phyloP scores from a whole-genome alignment of 331 rosid species.

The Malus hybrid region DNA sequence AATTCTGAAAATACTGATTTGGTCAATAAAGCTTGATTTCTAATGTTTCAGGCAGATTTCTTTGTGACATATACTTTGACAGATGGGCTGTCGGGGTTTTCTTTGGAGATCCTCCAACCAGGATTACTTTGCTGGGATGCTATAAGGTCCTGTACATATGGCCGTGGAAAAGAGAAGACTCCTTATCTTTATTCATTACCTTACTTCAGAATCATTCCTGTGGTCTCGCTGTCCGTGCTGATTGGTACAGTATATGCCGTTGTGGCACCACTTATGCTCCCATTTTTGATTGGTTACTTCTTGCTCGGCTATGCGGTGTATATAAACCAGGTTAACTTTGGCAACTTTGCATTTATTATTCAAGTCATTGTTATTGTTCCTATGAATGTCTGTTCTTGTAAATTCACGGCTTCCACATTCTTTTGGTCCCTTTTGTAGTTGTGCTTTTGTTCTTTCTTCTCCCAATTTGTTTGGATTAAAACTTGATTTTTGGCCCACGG shows the following conservation, averaged over 20 bases:
- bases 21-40: background rate
- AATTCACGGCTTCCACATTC: background rate
- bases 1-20: background rate
- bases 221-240: constrained; percentile 58
- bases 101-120: constrained; percentile 83
- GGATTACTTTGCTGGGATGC: constrained; percentile 67
- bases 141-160: constrained; percentile 34
- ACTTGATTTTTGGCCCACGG: too few species aligned
- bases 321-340: constrained; percentile 43
- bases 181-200: constrained; percentile 79
- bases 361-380: background rate
- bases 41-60: constrained; percentile 77
- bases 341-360: background rate
- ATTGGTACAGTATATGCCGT: constrained; percentile 83
- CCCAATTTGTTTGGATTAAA: too few species aligned
- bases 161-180: constrained; percentile 27
- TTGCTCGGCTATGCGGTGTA: constrained; percentile 76
- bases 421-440: background rate
- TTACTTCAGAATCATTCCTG: constrained; percentile 63
- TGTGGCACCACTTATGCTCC: constrained; percentile 75
- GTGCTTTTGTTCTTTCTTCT: background rate
- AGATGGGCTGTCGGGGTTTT: constrained; percentile 84
- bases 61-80: constrained; percentile 81
- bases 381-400: background rate
- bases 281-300: constrained; percentile 71